phyloP scores from a whole-genome alignment of 192 early-diverging fungal genomes.

The Entomortierella lignicola region DNA sequence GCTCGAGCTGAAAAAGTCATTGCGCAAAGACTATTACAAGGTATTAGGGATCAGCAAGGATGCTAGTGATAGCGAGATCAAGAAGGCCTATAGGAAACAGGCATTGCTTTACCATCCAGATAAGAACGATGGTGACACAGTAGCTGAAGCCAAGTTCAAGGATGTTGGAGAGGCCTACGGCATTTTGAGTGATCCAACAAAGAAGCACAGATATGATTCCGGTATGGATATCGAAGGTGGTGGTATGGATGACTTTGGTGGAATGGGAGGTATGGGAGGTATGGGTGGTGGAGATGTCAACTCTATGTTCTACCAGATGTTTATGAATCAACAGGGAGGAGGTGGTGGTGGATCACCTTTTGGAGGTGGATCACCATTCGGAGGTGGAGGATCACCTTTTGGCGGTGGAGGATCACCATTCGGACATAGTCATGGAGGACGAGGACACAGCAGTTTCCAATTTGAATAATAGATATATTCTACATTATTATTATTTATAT shows the following conservation, averaged over 20 bases:
- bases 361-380: slow-evolving; percentile 31
- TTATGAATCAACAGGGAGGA: slow-evolving; percentile 51
- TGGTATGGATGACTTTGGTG: slow-evolving; percentile 48
- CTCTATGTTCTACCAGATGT: slow-evolving; percentile 68
- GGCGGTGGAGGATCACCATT: slow-evolving; percentile 51
- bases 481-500: not conserved
- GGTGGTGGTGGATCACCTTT: slow-evolving; percentile 50
- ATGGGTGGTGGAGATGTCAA: slow-evolving; percentile 67
- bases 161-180: slow-evolving; percentile 85
- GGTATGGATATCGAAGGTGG: slow-evolving; percentile 82
- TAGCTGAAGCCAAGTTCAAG: slow-evolving; percentile 85
- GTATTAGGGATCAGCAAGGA: slow-evolving; percentile 82
- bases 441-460: slow-evolving; percentile 56
- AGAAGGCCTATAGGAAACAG: slow-evolving; percentile 85
- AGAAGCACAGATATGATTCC: slow-evolving; percentile 83
- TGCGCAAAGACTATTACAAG: slow-evolving; percentile 97
- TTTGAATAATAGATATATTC: slow-evolving; percentile 52
- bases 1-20: slow-evolving; percentile 72
- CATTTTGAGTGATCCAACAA: slow-evolving; percentile 82
- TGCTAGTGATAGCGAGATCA: slow-evolving; percentile 83
- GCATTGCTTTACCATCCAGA: slow-evolving; percentile 94
- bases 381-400: slow-evolving; percentile 33
- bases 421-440: slow-evolving; percentile 31
- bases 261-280: not conserved
- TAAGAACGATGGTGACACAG: slow-evolving; percentile 78